phyloP scores from a whole-genome alignment of 2,329 filamentous ascomycete species.

The Alternaria brassicicola region DNA sequence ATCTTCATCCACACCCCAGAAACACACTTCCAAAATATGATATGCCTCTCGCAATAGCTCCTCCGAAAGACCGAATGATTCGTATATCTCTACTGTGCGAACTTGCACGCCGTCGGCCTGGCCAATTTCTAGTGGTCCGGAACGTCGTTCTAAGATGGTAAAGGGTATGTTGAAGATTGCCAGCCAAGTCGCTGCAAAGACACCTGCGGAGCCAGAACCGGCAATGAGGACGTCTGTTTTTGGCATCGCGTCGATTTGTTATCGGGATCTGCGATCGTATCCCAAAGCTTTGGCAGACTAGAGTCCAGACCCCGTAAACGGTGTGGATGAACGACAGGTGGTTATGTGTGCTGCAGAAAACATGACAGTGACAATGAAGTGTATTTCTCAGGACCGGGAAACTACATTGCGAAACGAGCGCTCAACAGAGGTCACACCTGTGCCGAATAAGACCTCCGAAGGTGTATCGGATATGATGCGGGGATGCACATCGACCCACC shows the following conservation, averaged over 20 bases:
- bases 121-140: slow-evolving; percentile 61
- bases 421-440: background rate
- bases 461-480: slow-evolving; percentile 15
- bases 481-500: slow-evolving; percentile 11
- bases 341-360: background rate
- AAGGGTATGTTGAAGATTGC: slow-evolving; percentile 62
- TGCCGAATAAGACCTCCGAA: slow-evolving; percentile 18
- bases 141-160: slow-evolving; percentile 63
- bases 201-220: slow-evolving; percentile 66
- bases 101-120: slow-evolving; percentile 71
- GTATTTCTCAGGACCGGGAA: too few species aligned
- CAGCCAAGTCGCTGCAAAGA: slow-evolving; percentile 67
- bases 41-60: slow-evolving; percentile 68
- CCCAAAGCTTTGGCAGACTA: background rate
- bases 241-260: slow-evolving; percentile 17
- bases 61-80: slow-evolving; percentile 71
- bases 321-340: background rate
- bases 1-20: slow-evolving; percentile 49
- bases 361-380: background rate
- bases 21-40: slow-evolving; percentile 68
- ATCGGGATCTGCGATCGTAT: background rate
- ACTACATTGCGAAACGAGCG: background rate
- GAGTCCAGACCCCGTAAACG: background rate
- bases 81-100: slow-evolving; percentile 74
- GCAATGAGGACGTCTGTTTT: slow-evolving; percentile 63